phyloP scores from a whole-genome alignment of 768 basidiomycete genomes.

The Goffeauzyma gilvescens region DNA sequence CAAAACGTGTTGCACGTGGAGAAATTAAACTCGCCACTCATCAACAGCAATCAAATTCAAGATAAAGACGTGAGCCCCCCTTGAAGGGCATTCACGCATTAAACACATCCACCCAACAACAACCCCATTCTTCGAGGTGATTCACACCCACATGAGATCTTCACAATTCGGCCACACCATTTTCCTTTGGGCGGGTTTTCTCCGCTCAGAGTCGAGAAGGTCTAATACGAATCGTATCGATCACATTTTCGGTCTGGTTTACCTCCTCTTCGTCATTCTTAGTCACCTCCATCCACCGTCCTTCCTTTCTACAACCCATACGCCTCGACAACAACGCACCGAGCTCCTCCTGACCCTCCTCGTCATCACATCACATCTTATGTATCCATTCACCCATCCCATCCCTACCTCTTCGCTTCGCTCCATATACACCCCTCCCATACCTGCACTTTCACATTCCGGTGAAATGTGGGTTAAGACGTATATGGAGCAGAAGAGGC shows the following conservation, averaged over 20 bases:
- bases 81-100: not conserved
- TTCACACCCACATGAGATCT: too few relatives aligned
- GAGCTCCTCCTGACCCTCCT: too few relatives aligned
- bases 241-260: too few relatives aligned
- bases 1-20: constrained; percentile 18
- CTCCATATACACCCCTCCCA: not conserved
- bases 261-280: constrained; percentile 2
- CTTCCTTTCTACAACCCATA: constrained; percentile 1
- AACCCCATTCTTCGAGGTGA: constrained; percentile 12
- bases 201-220: too few relatives aligned
- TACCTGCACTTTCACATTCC: not conserved
- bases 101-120: not conserved
- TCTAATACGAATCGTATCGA: too few relatives aligned
- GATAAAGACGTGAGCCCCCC: constrained; percentile 20
- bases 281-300: constrained; percentile 16
- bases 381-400: constrained; percentile 1
- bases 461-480: not conserved
- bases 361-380: not conserved
- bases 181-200: too few relatives aligned
- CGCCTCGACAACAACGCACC: not conserved
- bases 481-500: not conserved
- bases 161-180: constrained; percentile 2
- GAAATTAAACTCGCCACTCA: too few relatives aligned
- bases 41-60: constrained; percentile 15
- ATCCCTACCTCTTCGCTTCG: constrained; percentile 15